Evolutionary conservation across 225 moss, liverwort and hornwort genomes (phyloP).

Genomic region (Takakia lepidozioides): DNA sequence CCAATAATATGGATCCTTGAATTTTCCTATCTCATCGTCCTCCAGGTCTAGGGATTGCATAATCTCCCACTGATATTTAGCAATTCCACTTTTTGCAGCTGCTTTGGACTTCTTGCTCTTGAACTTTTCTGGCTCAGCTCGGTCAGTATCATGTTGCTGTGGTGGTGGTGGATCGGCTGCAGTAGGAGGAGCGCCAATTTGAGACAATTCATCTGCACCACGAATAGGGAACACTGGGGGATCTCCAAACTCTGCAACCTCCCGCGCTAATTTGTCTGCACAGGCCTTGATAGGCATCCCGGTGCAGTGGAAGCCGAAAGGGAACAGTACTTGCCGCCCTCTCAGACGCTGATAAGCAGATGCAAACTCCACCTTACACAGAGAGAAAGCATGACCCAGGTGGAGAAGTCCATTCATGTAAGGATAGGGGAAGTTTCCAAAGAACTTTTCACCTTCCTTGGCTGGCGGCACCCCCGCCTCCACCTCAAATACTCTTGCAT

Average conservation of each 20-base stretch:
- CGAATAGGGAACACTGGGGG: constrained; percentile 64
- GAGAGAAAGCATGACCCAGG: constrained; percentile 74
- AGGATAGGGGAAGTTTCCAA: constrained; percentile 85
- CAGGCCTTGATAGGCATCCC: constrained; percentile 99
- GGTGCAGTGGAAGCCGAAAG: constrained; percentile 89
- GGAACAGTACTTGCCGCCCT: constrained; percentile 79
- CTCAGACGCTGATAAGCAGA: constrained; percentile 83
- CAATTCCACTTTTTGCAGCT: constrained; percentile 55
- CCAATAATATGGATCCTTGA: constrained; percentile 69
- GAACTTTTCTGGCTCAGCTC: constrained; percentile 75
- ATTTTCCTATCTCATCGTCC: constrained; percentile 66
- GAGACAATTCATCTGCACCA: constrained; percentile 37
- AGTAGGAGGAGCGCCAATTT: constrained; percentile 9
- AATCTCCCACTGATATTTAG: constrained; percentile 89
- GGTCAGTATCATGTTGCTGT: constrained; percentile 30
- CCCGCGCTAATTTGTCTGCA: constrained; percentile 77
- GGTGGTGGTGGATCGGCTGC: constrained; percentile 29
- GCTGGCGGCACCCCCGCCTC: constrained; percentile 45
- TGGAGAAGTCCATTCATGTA: constrained; percentile 96
- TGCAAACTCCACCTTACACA: constrained; percentile 68
- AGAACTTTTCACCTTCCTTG: constrained; percentile 66
- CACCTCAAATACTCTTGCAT: constrained; percentile 74
- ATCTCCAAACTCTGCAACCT: constrained; percentile 63
- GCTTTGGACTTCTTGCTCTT: constrained; percentile 96
- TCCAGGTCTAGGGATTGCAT: constrained; percentile 81